phyloP scores from a whole-genome alignment of 768 basidiomycete species.

The Lentinula sp. region DNA sequence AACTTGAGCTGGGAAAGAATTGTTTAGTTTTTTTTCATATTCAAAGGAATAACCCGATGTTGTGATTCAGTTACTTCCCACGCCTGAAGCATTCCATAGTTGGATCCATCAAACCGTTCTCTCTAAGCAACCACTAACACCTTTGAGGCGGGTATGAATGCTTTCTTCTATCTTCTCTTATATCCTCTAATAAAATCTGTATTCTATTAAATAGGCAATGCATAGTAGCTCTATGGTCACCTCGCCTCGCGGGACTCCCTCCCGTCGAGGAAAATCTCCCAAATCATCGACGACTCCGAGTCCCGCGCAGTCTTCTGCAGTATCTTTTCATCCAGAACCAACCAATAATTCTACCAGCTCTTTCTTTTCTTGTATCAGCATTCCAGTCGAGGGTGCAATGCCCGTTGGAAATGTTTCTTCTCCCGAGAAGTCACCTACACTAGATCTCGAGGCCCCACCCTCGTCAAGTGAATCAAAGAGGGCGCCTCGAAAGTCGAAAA shows the following conservation, averaged over 20 bases:
- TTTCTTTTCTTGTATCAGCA: conserved; percentile 66
- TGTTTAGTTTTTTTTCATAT: neutral
- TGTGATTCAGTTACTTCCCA: neutral
- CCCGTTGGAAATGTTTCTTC: conserved; percentile 48
- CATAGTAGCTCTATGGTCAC: conserved; percentile 39
- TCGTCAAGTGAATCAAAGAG: conserved; percentile 44
- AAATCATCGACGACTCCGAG: conserved; percentile 39
- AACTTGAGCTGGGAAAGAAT: neutral
- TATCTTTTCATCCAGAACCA: conserved; percentile 41
- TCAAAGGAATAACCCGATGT: neutral
- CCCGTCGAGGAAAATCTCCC: conserved; percentile 60
- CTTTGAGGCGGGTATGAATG: neutral
- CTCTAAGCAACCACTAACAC: conserved; percentile 3
- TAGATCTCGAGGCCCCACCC: conserved; percentile 26
- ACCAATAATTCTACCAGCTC: conserved; percentile 43
- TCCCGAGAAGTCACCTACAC: conserved; percentile 21
- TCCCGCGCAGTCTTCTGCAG: conserved; percentile 39
- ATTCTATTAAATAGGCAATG: conserved; percentile 19
- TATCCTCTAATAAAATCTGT: conserved; percentile 1
- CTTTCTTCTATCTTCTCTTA: neutral
- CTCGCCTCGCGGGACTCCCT: conserved; percentile 51
- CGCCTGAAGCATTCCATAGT: neutral
- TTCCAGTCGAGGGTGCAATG: conserved; percentile 69
- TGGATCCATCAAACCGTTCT: neutral
- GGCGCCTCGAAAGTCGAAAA: conserved; percentile 88